A percentile compares a stretch with the other conserved stretches of the same genome.
These are phyloP conservation scores for Pythium apleroticum DNA, from an alignment of 352 stramenopile genomes.

Conservation along the genomic window DNA sequence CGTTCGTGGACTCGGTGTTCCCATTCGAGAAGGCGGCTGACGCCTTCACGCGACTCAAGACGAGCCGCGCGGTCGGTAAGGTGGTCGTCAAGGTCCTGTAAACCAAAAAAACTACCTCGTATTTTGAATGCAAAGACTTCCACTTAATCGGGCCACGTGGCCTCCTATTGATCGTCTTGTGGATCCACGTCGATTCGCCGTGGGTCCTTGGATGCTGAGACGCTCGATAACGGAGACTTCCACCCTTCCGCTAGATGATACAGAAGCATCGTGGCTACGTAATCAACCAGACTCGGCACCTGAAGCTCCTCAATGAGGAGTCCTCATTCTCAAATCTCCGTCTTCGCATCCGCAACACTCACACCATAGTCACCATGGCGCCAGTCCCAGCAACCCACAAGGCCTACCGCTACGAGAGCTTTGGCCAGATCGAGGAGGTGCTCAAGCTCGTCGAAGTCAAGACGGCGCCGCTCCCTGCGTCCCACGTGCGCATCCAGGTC, in stretches of 20 bases:
- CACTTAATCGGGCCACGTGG: background rate
- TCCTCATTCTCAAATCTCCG: slow-evolving; percentile 2
- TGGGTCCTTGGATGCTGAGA: background rate
- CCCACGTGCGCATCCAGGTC: slow-evolving; percentile 36
- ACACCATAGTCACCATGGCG: slow-evolving; percentile 1
- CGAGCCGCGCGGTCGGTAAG: slow-evolving; percentile 33
- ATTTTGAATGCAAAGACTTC: background rate
- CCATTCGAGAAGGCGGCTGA: slow-evolving; percentile 32
- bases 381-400: slow-evolving; percentile 23
- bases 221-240: background rate
- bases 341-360: background rate
- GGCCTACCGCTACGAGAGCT: slow-evolving; percentile 36
- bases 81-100: slow-evolving; percentile 10
- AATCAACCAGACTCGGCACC: too few relatives aligned
- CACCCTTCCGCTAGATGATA: background rate
- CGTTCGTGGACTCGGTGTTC: slow-evolving; percentile 26
- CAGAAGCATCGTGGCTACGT: background rate
- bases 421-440: slow-evolving; percentile 30
- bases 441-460: slow-evolving; percentile 29
- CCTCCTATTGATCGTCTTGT: background rate
- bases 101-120: background rate
- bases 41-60: slow-evolving; percentile 37
- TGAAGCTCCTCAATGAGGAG: too few relatives aligned
- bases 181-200: background rate
- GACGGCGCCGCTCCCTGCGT: slow-evolving; percentile 23